phyloP scores from a whole-genome alignment of 75 land plant species.

The Cupressus sempervirens region DNA sequence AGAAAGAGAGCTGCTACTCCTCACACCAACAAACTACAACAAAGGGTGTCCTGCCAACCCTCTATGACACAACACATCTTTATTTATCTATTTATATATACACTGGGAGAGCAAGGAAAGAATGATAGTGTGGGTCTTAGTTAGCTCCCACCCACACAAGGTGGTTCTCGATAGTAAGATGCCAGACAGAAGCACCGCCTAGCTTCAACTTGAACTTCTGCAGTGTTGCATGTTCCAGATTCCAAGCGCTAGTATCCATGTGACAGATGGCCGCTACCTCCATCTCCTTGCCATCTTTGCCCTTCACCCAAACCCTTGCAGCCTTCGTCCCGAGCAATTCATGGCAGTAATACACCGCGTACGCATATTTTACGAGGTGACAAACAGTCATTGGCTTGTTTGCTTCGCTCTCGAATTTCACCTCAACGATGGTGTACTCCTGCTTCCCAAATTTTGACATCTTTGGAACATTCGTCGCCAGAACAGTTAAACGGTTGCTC shows the following conservation, averaged over 20 bases:
- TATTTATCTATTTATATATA: too few relatives aligned
- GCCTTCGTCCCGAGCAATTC: not conserved
- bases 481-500: constrained; percentile 17
- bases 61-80: too few relatives aligned
- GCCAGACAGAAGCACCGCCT: constrained; percentile 11
- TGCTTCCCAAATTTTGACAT: not conserved
- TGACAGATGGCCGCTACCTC: constrained; percentile 20
- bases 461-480: constrained; percentile 17
- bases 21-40: too few relatives aligned
- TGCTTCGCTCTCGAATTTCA: not conserved
- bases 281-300: constrained; percentile 7
- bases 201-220: constrained; percentile 20
- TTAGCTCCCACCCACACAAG: not conserved
- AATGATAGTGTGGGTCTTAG: not conserved
- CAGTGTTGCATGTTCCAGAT: constrained; percentile 17
- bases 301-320: not conserved
- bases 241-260: constrained; percentile 23
- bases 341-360: constrained; percentile 5
- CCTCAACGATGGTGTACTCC: not conserved
- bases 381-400: not conserved
- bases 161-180: not conserved
- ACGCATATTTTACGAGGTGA: not conserved
- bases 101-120: too few relatives aligned
- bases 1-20: too few relatives aligned
- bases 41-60: too few relatives aligned